Percentiles rank a stretch among this genome's conserved stretches.
These are phyloP conservation scores for Amanita fuliginea DNA, from an alignment of 768 basidiomycete species.

Conservation along the genomic window DNA sequence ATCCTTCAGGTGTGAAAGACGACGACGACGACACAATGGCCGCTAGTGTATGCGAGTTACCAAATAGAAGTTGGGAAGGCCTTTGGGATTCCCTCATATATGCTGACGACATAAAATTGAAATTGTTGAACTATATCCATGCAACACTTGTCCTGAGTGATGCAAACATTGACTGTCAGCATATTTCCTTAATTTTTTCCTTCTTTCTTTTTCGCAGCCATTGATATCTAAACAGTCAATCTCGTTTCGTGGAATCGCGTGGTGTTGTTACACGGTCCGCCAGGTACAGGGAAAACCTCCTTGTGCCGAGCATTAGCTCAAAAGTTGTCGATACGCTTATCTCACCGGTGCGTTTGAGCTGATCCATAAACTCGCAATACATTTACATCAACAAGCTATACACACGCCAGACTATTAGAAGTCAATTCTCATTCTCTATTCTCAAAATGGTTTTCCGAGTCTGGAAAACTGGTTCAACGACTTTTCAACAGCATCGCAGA, in stretches of 20 bases:
- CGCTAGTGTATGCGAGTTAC: conserved; percentile 83
- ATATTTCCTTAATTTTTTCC: conserved; percentile 1
- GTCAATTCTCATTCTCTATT: conserved; percentile 98
- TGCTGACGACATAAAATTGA: conserved; percentile 69
- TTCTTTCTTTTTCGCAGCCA: conserved; percentile 1
- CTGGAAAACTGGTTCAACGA: conserved; percentile 93
- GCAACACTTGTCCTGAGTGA: conserved; percentile 91
- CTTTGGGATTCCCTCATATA: conserved; percentile 93
- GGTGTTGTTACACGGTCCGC: conserved; percentile 90
- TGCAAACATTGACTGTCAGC: conserved; percentile 72
- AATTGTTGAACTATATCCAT: conserved; percentile 88
- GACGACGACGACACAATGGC: conserved; percentile 78
- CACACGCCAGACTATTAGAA: conserved; percentile 81
- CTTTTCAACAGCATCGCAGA: conserved; percentile 85
- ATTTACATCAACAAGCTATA: conserved; percentile 43
- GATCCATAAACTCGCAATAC: background rate
- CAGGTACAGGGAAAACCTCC: conserved; percentile 96
- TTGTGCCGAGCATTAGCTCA: conserved; percentile 92
- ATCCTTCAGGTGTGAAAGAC: conserved; percentile 32
- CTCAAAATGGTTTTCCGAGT: conserved; percentile 98
- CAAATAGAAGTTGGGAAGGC: conserved; percentile 76
- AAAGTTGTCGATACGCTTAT: conserved; percentile 85
- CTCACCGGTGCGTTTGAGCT: conserved; percentile 49
- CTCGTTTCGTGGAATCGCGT: conserved; percentile 94
- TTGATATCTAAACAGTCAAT: conserved; percentile 45